A percentile compares a stretch with the other conserved stretches of the same genome.
These are phyloP conservation scores for Glonium stellatum DNA, from an alignment of 495 filamentous ascomycete genomes.

Conservation along the genomic window DNA sequence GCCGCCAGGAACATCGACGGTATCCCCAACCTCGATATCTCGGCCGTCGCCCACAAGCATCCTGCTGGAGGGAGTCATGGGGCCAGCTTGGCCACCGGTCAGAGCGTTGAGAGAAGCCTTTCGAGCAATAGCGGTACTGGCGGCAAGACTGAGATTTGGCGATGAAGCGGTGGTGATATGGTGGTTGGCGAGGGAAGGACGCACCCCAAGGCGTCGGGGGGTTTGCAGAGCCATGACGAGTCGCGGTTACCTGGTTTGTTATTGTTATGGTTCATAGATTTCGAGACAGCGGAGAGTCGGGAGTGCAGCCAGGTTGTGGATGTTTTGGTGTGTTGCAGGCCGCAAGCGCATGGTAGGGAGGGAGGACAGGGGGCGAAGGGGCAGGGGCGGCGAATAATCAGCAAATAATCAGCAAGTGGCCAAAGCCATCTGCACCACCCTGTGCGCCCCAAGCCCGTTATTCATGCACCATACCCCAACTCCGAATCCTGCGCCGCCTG, in stretches of 20 bases:
- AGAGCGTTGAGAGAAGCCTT: conserved; percentile 61
- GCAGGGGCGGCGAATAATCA: too few relatives aligned
- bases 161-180: conserved; percentile 52
- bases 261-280: conserved; percentile 16
- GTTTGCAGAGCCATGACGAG: conserved; percentile 36
- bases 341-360: background rate
- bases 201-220: conserved; percentile 39
- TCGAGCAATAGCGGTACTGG: conserved; percentile 47
- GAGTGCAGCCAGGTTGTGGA: background rate
- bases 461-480: too few relatives aligned
- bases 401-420: too few relatives aligned
- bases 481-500: too few relatives aligned
- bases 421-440: too few relatives aligned
- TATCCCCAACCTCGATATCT: conserved; percentile 74
- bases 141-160: conserved; percentile 45
- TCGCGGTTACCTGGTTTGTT: conserved; percentile 6
- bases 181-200: conserved; percentile 37
- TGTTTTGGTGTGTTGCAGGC: too few relatives aligned
- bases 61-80: conserved; percentile 34
- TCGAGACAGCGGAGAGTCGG: background rate
- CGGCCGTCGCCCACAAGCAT: conserved; percentile 37
- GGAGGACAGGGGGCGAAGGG: background rate
- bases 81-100: conserved; percentile 46
- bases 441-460: too few relatives aligned
- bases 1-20: conserved; percentile 88